Base-by-base conservation (phyloP, 345 rosid genomes). In the Eucalyptus fibrosa region DNA sequence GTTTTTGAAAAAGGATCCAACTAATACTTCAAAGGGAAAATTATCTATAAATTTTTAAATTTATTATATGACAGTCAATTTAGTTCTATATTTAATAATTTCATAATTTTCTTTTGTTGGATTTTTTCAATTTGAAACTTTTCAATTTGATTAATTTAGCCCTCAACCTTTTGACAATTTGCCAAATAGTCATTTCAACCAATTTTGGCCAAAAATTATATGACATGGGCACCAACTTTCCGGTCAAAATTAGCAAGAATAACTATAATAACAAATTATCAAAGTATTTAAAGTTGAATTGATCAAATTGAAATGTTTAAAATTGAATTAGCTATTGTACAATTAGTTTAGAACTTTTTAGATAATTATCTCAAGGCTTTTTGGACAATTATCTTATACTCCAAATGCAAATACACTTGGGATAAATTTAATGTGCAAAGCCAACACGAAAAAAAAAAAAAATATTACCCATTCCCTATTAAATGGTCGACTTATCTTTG, bases 221-320 rank as follows among this genome's bases (percentile, higher is more conserved):
- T 56, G 13, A 0, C 14, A 24, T 11, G 30, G 1, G 30, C 1
- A 13, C 6, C 7, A 2, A 24, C 30, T 56, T 56, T 24, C 0
- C 0, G 0, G 7, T 26, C 62, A 56, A 56, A 56, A 56, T 56
- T 56, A 11, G 1, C 4, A 0, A 8, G 2, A 62, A 62, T 6
- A 6, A 62, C 15, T 62, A 62, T 5, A 62, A 0, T 30, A 4
- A 3, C 16, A 62, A 62, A 62, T 62, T 6, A 62, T 28, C 8
- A 62, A 62, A 60, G 15, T 12, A 14, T 62, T 62, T 62, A 30
- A 0, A 12, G 3, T 0, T 56, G 28, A 24, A 24, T 56, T 56
- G 13, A 56, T 56, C 9, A 10, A 56, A 56, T 56, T 56, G 7
- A 24, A 56, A 2, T 13, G 2, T 56, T 56, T 23, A 56, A 56